phyloP scores from a whole-genome alignment of 2,329 filamentous ascomycete genomes.

The Pyrenochaeta sp. region DNA sequence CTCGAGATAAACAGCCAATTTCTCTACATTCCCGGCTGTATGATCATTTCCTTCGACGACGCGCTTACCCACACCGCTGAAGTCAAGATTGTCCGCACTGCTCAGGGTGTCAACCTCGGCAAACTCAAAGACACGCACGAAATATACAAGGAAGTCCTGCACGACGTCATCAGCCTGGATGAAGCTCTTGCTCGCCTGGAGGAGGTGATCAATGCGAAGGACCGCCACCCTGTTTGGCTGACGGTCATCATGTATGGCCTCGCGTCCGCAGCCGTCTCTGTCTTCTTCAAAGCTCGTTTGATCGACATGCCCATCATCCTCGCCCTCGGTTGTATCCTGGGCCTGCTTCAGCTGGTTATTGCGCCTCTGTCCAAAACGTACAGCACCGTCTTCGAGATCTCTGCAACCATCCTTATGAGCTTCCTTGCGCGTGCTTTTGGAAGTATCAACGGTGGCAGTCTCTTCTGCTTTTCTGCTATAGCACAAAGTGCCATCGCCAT shows the following conservation, averaged over 20 bases:
- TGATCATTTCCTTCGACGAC: conserved; percentile 91
- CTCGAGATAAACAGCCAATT: conserved; percentile 89
- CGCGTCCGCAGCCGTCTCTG: conserved; percentile 76
- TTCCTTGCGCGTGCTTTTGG: conserved; percentile 59
- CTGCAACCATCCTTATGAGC: conserved; percentile 56
- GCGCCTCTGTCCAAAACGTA: conserved; percentile 77
- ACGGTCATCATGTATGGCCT: conserved; percentile 75
- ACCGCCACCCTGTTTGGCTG: conserved; percentile 59
- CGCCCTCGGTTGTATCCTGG: conserved; percentile 75
- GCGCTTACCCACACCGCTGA: conserved; percentile 75
- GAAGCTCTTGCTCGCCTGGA: conserved; percentile 72
- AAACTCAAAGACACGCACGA: conserved; percentile 77
- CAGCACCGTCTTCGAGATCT: conserved; percentile 59
- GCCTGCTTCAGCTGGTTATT: conserved; percentile 76
- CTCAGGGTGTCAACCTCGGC: conserved; percentile 75
- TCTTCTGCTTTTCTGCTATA: conserved; percentile 60
- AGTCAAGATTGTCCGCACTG: conserved; percentile 75
- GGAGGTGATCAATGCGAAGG: conserved; percentile 65
- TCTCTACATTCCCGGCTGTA: conserved; percentile 87
- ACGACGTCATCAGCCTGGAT: conserved; percentile 74
- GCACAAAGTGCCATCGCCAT: conserved; percentile 60
- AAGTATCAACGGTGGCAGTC: conserved; percentile 51
- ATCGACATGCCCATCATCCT: conserved; percentile 84
- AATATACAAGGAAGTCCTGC: conserved; percentile 80
- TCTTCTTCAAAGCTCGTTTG: conserved; percentile 78